Conservation (phyloP, 306 rosid species). For the Citrullus colocynthis region DNA sequence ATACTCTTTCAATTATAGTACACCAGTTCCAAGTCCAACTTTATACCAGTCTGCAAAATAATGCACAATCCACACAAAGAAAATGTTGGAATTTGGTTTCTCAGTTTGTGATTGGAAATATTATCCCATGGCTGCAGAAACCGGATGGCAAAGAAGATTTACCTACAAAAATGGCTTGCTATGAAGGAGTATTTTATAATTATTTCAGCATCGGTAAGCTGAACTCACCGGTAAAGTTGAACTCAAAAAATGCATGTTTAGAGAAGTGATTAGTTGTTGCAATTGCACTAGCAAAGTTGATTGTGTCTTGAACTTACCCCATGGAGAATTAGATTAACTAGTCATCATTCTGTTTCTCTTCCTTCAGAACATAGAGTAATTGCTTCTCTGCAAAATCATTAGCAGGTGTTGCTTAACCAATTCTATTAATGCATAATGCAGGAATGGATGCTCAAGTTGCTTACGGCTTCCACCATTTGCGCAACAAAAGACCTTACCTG, state of each 20-base stretch:
- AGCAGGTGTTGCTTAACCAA: background rate
- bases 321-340: background rate
- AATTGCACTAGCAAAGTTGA: background rate
- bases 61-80: background rate
- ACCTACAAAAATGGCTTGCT: constrained; percentile 48
- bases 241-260: background rate
- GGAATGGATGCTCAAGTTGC: constrained; percentile 99
- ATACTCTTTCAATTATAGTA: background rate
- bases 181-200: constrained; percentile 86
- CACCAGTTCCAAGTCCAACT: background rate
- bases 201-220: constrained; percentile 85
- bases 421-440: constrained; percentile 19
- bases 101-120: background rate
- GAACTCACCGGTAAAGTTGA: background rate
- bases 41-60: too few species aligned
- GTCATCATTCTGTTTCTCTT: background rate
- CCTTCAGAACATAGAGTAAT: background rate
- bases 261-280: background rate
- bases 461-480: constrained; percentile 88
- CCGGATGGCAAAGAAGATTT: constrained; percentile 46
- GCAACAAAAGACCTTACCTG: constrained; percentile 78
- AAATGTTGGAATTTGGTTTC: background rate
- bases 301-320: background rate
- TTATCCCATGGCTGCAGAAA: constrained; percentile 37
- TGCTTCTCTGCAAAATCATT: background rate